These are phyloP conservation scores for Quercus wislizeni DNA, from an alignment of 306 rosid genomes.

Conservation along the genomic window DNA sequence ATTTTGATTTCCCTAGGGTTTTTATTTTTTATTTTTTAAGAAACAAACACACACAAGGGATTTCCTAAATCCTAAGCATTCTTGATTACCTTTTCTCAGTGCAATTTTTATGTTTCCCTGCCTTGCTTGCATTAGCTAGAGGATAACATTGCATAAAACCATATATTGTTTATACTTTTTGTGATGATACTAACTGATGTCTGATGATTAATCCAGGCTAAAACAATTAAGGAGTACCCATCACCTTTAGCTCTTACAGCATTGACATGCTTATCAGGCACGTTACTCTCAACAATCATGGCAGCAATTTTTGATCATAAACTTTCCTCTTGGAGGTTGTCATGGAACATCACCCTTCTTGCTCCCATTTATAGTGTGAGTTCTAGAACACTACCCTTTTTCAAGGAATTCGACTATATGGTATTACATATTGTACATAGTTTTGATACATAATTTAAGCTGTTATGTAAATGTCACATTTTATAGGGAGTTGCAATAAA, in stretches of 20 bases:
- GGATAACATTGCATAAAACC: too few relatives aligned
- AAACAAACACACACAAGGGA: too few relatives aligned
- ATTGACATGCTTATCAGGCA: slow-evolving; percentile 15
- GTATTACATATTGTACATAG: too few relatives aligned
- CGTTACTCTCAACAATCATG: slow-evolving; percentile 18
- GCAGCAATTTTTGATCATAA: slow-evolving; percentile 16
- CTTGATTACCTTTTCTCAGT: too few relatives aligned
- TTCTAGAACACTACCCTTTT: not conserved
- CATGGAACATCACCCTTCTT: slow-evolving; percentile 26
- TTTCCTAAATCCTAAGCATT: too few relatives aligned
- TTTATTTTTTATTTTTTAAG: too few relatives aligned
- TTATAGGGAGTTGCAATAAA: slow-evolving; percentile 20
- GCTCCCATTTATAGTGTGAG: slow-evolving; percentile 21
- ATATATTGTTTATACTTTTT: too few relatives aligned
- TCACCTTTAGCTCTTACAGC: slow-evolving; percentile 24
- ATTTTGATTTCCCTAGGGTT: too few relatives aligned
- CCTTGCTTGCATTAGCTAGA: too few relatives aligned
- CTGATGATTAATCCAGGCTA: slow-evolving; percentile 6
- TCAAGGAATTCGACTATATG: too few relatives aligned
- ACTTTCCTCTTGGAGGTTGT: slow-evolving; percentile 25
- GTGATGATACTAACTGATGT: too few relatives aligned
- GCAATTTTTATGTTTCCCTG: too few relatives aligned
- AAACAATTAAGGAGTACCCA: slow-evolving; percentile 12
- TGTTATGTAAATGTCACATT: not conserved
- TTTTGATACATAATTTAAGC: not conserved